Base-by-base conservation (phyloP, 108 stramenopile species). In the Pseudonitzschia pungens region DNA sequence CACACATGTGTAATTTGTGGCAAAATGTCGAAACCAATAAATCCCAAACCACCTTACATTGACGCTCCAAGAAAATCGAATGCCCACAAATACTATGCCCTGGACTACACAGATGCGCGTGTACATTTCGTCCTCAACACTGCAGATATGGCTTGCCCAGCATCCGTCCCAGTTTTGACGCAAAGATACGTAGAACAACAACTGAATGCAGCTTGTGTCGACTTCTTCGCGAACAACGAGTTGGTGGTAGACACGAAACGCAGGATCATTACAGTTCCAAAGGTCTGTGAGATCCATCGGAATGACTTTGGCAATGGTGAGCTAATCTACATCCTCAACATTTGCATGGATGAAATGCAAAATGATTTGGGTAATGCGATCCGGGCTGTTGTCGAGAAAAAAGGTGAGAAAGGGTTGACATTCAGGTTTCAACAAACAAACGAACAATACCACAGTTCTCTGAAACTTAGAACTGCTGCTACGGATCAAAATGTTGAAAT, bases 1-100 rank as follows among this genome's bases (percentile, higher is more conserved):
- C 92, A 96, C 58, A 87, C 92, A 57, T 94, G 89, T 68, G 86
- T 97, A 4, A 79, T 96, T 69, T 82, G 97, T 48, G 97, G 97
- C 4, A 88, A 83, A 59, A 75, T 90, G 78, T 77, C 83, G 60
- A 77, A 82, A 53, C 86, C 97, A 24, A 65, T 73, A 41, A 70
- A 80, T 29, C 77, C 76, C 67, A 92, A 84, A 62, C 79, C 82
- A 55, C 93, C 90, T 20, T 89, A 84, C 70, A 81, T 83, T 12
- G 90, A 86, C 41, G 85, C 79, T 32, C 89, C 88, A 22, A 92
- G 81, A 65, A 84, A 86, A 77, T 95, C 91, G 27, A 86, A 72
- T 65, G 52, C 87, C 14, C 92, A 89, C 65, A 73, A 84, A 32
- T 67, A 68, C 51, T 97, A 93, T 73, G 88, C 89, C 6, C 78